Evolutionary conservation across 2,329 filamentous ascomycete species (phyloP), one percentile per base, ranked within the genome.

Genomic region (Penicillium sp.): DNA sequence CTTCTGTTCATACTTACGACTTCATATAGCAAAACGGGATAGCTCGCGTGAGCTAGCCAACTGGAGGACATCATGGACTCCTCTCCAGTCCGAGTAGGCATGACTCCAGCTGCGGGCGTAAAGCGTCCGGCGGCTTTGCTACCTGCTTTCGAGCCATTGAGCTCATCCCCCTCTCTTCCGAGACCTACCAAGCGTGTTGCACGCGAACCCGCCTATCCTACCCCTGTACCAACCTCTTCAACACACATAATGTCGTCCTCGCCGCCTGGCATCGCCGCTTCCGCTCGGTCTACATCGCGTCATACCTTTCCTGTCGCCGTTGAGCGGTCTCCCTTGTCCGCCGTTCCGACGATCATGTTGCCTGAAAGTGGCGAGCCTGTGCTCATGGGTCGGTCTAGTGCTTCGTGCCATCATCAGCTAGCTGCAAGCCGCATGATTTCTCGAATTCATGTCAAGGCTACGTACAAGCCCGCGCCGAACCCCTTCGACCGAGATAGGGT

Each of bases 361-460:
- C 88, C 89, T 57, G 89, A 88, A 67, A 92, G 90, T 78, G 93
- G 94, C 65, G 91, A 96, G 70, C 81, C 87, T 14, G 80, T 97
- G 37, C 84, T 90, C 63, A 95, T 99, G 89, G 95, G 95, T 65
- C 87, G 95, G 67, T 97, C 93, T 6, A 97, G 92, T 80, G 94
- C 92, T 78, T 96, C 93, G 14, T 96, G 93, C n/a, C 88, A 97
- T 74, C 95, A 94, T 76, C 94, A 97, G 78, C 85, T 99, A 14
- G 95, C 95, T 28, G 87, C 92, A 69, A 97, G 96, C 79, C 91
- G 93, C 51, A 86, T 96, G 61, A 92, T 99, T 65, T 98, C 95
- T 71, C 90, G 95, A 73, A 87, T 98, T 26, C 95, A 99, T 75
- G 90, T 97, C 77, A 90, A 92, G 78, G 93, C 93, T 65, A 86